A percentile compares a stretch with the other conserved stretches of the same genome.
These are phyloP conservation scores for Aureobasidium sp. DNA, from an alignment of 2,329 filamentous ascomycete genomes.

Conservation along the genomic window DNA sequence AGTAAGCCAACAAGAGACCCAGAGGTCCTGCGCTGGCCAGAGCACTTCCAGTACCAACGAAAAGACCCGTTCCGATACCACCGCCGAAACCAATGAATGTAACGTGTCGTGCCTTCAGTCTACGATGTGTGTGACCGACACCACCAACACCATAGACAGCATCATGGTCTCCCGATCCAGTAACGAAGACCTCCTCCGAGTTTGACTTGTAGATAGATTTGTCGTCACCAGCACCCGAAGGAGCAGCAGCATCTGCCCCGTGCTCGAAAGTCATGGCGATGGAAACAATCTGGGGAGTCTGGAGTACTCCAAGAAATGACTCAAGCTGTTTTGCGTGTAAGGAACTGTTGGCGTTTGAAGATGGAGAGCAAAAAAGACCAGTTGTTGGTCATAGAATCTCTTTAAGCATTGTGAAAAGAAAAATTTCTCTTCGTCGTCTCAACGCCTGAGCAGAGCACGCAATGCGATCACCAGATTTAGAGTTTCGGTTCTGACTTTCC, in stretches of 20 bases:
- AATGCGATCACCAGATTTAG: constrained; percentile 6
- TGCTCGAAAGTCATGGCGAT: constrained; percentile 1
- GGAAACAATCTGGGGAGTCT: not conserved
- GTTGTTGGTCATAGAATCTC: not conserved
- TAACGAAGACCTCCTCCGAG: not conserved
- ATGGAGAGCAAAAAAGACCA: not conserved
- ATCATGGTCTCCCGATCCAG: constrained; percentile 4
- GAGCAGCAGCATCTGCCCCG: constrained; percentile 2
- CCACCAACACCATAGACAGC: constrained; percentile 15
- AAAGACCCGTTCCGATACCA: constrained; percentile 41
- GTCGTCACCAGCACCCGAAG: not conserved
- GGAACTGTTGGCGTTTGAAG: not conserved
- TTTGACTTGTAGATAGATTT: constrained; percentile 4
- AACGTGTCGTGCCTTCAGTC: constrained; percentile 17
- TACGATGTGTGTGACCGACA: constrained; percentile 16
- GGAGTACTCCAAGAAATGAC: not conserved
- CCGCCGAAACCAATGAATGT: constrained; percentile 18
- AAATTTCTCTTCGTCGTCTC: not conserved
- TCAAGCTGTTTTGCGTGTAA: not conserved
- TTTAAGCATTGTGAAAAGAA: not conserved
- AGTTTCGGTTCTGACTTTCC: not conserved
- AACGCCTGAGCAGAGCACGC: constrained; percentile 4
- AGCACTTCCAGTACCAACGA: constrained; percentile 42
- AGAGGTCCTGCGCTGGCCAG: constrained; percentile 41
- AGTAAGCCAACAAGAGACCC: constrained; percentile 38